Conservation (phyloP, 805 yeast species). For the Sungouiozyma ichnusensis region DNA sequence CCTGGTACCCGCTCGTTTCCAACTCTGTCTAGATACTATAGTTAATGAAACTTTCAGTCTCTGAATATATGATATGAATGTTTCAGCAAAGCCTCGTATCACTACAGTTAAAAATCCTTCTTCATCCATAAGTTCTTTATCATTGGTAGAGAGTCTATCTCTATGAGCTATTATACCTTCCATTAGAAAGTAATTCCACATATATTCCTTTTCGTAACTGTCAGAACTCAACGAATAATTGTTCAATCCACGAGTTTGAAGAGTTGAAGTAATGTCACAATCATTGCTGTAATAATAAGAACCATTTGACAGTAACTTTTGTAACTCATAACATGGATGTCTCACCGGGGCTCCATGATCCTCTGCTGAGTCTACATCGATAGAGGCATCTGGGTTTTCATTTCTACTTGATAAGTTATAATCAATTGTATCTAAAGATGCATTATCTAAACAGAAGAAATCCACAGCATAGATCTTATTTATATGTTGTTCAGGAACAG, state of each 20-base stretch:
- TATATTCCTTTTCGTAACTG: slow-evolving; percentile 68
- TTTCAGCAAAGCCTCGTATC: slow-evolving; percentile 90
- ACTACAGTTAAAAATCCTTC: slow-evolving; percentile 82
- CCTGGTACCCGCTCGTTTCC: slow-evolving; percentile 95
- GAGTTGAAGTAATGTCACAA: slow-evolving; percentile 79
- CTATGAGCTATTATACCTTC: slow-evolving; percentile 67
- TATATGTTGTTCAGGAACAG: slow-evolving; percentile 68
- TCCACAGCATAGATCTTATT: slow-evolving; percentile 75
- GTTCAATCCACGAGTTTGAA: slow-evolving; percentile 63
- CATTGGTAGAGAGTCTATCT: slow-evolving; percentile 49
- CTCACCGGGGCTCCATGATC: slow-evolving; percentile 10
- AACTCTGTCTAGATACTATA: slow-evolving; percentile 82
- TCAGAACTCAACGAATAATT: slow-evolving; percentile 38
- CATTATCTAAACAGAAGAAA: slow-evolving; percentile 61
- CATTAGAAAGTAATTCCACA: slow-evolving; percentile 96
- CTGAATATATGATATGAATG: slow-evolving; percentile 37
- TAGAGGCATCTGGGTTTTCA: background rate
- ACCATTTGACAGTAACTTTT: slow-evolving; percentile 72
- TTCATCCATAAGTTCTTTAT: slow-evolving; percentile 51
- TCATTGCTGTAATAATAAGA: slow-evolving; percentile 87
- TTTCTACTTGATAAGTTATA: background rate
- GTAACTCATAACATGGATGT: slow-evolving; percentile 77
- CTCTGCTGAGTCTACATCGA: slow-evolving; percentile 14
- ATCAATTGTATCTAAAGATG: background rate
- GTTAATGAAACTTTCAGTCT: slow-evolving; percentile 44